Base-by-base conservation (phyloP, 139 green algal genomes). In the Astrephomene gubernaculifera region DNA sequence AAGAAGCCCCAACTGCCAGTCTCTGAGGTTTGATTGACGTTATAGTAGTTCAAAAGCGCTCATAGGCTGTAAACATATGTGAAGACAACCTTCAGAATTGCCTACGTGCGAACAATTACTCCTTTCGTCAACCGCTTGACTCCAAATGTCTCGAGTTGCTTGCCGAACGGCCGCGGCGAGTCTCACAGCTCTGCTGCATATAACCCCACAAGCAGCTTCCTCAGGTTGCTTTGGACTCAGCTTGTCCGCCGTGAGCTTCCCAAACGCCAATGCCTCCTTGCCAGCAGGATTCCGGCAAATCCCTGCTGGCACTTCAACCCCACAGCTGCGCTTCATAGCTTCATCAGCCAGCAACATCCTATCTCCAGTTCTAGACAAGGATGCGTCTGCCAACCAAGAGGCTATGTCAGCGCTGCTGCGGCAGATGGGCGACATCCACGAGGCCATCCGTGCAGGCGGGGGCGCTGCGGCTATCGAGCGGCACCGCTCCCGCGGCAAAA, bases 401-500 rank as follows among this genome's bases (percentile, higher is more conserved):
- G n/a, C 73, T 31, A 90, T 90, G 87, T 29, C 36, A 21, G 45
- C 35, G 0, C 57, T 88, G 35, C 60, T 90, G 25, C 29, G 43
- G 2, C 22, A 79, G 2, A 76, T 90, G 71, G 63, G 24, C 33
- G 33, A n/a, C 19, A 4, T 78, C 43, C 53, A 87, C 36, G 70
- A 70, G 4, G 33, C 63, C 25, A 72, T 86, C 45, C 74, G 52
- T 19, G 44, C 75, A 22, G 93, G 86, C 0, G 94, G 94, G 1
- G 93, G 95, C 0, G 27, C 57, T 24, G 87, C 91, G 6, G 94
- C 95, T 5, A 89, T 97, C 0, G 57, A 78, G 31, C 83, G 94
- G 36, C 94, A 97, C 79, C 87, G 82, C 3, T 63, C 85, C 1
- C 87, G 95, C 12, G 87, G 86, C 76, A 96, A 95, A 84, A 54